These are phyloP conservation scores for Globisporangium paroecandrum DNA, from an alignment of 352 stramenopile species.

Conservation along the genomic window DNA sequence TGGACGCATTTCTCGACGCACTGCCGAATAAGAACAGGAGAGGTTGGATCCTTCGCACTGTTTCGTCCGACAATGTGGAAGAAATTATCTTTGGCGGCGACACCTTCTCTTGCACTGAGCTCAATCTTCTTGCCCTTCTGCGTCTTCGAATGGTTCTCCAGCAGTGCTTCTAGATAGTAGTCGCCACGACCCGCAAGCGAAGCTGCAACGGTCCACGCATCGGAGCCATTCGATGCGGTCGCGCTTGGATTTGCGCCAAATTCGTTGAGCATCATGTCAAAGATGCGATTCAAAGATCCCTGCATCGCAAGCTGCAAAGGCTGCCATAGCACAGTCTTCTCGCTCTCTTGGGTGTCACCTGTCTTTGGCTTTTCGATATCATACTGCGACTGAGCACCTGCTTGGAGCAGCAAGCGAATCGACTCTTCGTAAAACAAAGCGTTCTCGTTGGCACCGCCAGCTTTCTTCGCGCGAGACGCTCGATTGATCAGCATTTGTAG, in stretches of 20 bases:
- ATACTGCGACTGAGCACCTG: constrained; percentile 44
- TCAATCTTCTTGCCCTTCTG: constrained; percentile 30
- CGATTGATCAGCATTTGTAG: constrained; percentile 56
- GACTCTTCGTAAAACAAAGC: constrained; percentile 43
- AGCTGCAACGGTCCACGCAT: constrained; percentile 61
- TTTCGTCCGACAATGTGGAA: constrained; percentile 54
- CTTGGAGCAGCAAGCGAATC: constrained; percentile 47
- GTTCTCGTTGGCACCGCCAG: constrained; percentile 5
- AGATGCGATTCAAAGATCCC: constrained; percentile 37
- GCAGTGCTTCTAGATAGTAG: constrained; percentile 43
- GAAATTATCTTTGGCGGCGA: constrained; percentile 41
- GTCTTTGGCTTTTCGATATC: constrained; percentile 28
- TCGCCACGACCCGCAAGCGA: constrained; percentile 32
- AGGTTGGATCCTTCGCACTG: constrained; percentile 19
- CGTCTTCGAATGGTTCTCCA: constrained; percentile 40
- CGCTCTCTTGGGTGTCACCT: constrained; percentile 9
- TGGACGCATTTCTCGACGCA: constrained; percentile 32
- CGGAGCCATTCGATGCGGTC: constrained; percentile 34
- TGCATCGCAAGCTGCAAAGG: constrained; percentile 62
- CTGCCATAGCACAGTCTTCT: constrained; percentile 26
- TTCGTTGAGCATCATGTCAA: constrained; percentile 48
- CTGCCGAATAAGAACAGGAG: constrained; percentile 32
- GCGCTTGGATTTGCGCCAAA: constrained; percentile 35
- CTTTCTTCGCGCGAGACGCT: constrained; percentile 14
- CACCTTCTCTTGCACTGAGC: constrained; percentile 21